Base-by-base conservation (phyloP, 2,329 filamentous ascomycete species). In the Thyridium curvatum region DNA sequence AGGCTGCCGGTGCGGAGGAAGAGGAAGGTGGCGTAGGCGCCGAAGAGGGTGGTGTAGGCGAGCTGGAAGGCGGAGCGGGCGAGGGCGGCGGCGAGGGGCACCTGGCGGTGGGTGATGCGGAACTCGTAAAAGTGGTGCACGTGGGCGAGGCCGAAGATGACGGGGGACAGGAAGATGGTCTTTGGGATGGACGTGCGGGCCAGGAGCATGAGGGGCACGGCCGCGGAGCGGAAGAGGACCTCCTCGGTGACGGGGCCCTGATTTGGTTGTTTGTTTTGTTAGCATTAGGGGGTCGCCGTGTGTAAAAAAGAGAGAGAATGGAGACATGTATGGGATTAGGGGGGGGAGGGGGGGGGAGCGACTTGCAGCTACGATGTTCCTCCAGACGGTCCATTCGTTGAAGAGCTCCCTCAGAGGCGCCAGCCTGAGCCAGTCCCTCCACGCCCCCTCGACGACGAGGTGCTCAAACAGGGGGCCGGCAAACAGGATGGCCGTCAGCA, bases 81-180 rank as follows among this genome's bases (percentile, higher is more conserved):
- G 6, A 93, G 53, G 7, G 84, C 79, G 2, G 77, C 70, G 1
- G 71, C 47, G 12, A 82, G 54, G 1, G 86, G 76, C 2, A 83
- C 79, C 45, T 78, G 70, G 8, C 87, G 86, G 51, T 94, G 79
- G 2, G 84, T 86, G 41, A 94, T 70, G 41, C 84, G 77, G 62
- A 94, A 95, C 64, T 97, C 93, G 66, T 95, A 94, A 59, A 94
- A 88, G 64, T 98, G 93, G 63, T 98, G 91, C 35, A 94, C 64
- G 64, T 98, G 93, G 8, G 93, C 90, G 33, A 95, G 79, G 37
- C 91, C 91, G 56, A 97, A 97, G 59, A 95, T 83, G 10, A 96
- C 67, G 7, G 91, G 91, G 2, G 87, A 86, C 10, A 87, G 66
- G 63, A 94, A 88, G 53, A 94, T 77, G 47, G 86, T 88, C 31